A percentile compares a stretch with the other conserved stretches of the same genome.
Conservation (phyloP, 306 rosid genomes). For the Albizia julibrissin region DNA sequence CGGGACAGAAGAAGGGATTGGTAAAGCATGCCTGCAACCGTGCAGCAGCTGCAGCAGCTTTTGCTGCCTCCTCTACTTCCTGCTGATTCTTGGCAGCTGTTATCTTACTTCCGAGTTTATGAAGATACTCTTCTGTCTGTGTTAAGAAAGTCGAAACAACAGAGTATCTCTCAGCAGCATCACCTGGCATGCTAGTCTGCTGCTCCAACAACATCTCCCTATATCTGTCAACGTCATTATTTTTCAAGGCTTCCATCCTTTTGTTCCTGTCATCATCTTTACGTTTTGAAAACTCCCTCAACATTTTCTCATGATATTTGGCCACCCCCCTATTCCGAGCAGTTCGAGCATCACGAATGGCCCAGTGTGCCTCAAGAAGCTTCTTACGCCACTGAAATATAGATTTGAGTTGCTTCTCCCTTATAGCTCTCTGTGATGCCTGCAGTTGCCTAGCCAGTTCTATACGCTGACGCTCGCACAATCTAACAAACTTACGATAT, state of each 20-base stretch:
- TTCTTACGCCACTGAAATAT: conserved; percentile 96
- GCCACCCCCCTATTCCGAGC: conserved; percentile 99
- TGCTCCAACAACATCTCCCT: conserved; percentile 98
- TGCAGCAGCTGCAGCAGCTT: conserved; percentile 88
- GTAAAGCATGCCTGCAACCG: conserved; percentile 75
- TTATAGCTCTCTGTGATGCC: conserved; percentile 83
- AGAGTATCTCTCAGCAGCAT: conserved; percentile 96
- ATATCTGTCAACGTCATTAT: conserved; percentile 98
- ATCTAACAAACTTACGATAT: conserved; percentile 90
- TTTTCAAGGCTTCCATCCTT: conserved; percentile 97
- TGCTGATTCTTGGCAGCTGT: conserved; percentile 92
- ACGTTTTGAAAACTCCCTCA: conserved; percentile 88
- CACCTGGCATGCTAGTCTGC: conserved; percentile 90
- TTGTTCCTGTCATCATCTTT: conserved; percentile 90
- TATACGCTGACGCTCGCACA: conserved; percentile 96
- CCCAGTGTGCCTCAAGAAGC: conserved; percentile 98
- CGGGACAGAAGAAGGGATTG: background rate
- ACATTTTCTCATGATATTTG: conserved; percentile 93
- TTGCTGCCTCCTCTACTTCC: conserved; percentile 93
- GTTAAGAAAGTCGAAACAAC: conserved; percentile 87
- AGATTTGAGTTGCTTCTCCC: conserved; percentile 97
- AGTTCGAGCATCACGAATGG: conserved; percentile 97
- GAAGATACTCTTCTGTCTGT: conserved; percentile 98
- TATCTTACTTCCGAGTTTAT: conserved; percentile 91
- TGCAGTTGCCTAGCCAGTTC: conserved; percentile 93